Evolutionary conservation across 345 rosid species (phyloP).

Genomic region (Linum lewisii): DNA sequence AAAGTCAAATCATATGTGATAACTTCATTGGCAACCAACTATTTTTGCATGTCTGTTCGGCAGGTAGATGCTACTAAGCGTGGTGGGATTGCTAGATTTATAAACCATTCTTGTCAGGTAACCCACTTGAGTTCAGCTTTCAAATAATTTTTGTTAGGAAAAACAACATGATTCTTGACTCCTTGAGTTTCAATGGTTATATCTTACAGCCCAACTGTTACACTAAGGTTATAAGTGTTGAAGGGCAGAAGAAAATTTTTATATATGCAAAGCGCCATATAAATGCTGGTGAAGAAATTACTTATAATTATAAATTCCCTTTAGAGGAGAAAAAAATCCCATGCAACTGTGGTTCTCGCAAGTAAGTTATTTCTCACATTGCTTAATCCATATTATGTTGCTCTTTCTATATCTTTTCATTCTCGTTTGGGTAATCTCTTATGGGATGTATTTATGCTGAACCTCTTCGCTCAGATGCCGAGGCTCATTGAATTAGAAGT

Average conservation of each 20-base stretch:
- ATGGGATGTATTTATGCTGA: constrained; percentile 1
- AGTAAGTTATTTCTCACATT: constrained; percentile 38
- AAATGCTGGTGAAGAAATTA: constrained; percentile 79
- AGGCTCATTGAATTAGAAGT: constrained; percentile 72
- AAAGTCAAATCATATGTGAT: neutral
- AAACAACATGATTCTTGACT: constrained; percentile 11
- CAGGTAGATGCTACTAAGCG: constrained; percentile 99
- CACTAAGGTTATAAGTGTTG: constrained; percentile 89
- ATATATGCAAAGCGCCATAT: constrained; percentile 91
- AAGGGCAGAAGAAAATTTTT: constrained; percentile 85
- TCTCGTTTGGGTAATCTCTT: constrained; percentile 2
- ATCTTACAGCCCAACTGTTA: constrained; percentile 89
- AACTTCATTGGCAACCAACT: neutral
- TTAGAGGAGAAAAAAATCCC: constrained; percentile 93
- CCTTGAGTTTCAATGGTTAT: constrained; percentile 17
- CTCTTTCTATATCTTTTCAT: constrained; percentile 7
- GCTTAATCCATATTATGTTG: neutral
- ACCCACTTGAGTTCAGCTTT: constrained; percentile 9
- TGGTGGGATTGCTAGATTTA: constrained; percentile 97
- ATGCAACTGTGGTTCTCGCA: constrained; percentile 89
- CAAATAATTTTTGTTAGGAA: constrained; percentile 9
- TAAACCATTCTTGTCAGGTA: constrained; percentile 99
- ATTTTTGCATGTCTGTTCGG: constrained; percentile 11
- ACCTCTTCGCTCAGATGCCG: constrained; percentile 57
- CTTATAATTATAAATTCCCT: constrained; percentile 96